phyloP scores from a whole-genome alignment of 306 rosid species.

The Crotalaria pallida region DNA sequence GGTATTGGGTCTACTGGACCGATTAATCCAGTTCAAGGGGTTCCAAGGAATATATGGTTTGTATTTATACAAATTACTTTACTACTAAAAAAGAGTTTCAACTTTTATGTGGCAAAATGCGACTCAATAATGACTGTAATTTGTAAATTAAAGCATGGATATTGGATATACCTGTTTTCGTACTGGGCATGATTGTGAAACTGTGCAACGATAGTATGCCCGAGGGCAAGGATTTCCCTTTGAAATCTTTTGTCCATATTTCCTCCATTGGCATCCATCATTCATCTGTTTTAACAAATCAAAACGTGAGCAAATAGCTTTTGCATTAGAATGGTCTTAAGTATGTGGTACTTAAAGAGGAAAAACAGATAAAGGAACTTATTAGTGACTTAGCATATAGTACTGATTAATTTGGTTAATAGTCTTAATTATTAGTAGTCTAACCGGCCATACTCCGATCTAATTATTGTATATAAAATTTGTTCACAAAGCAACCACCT shows the following conservation, averaged over 20 bases:
- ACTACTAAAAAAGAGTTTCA: neutral
- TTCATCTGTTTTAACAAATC: conserved; percentile 47
- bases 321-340: too few species aligned
- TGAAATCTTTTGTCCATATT: conserved; percentile 92
- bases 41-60: too few species aligned
- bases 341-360: too few species aligned
- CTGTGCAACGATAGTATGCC: conserved; percentile 94
- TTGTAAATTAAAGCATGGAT: too few species aligned
- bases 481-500: neutral
- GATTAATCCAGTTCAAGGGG: too few species aligned
- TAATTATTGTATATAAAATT: too few species aligned
- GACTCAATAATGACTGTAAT: too few species aligned
- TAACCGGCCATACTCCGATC: too few species aligned
- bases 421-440: too few species aligned
- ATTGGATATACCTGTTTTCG: conserved; percentile 58
- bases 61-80: too few species aligned
- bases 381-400: neutral
- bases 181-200: conserved; percentile 82
- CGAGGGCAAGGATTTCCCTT: conserved; percentile 97
- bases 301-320: conserved; percentile 1
- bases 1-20: too few species aligned
- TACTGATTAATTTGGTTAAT: neutral
- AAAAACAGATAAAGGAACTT: neutral
- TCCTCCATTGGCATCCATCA: conserved; percentile 99
- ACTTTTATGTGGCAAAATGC: neutral